phyloP scores from a whole-genome alignment of 106 monocot species.

The Allium sativum region DNA sequence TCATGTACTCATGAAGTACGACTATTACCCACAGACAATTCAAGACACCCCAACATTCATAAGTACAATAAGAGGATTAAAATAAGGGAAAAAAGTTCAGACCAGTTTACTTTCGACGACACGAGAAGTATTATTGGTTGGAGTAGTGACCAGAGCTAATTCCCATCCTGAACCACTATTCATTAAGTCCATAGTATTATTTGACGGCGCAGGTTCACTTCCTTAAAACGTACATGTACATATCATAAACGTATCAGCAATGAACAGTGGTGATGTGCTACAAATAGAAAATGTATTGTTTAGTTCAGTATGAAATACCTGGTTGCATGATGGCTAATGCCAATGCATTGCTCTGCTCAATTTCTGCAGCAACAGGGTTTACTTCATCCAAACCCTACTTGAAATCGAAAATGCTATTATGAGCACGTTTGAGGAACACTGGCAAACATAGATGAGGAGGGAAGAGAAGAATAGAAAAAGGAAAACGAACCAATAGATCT shows the following conservation, averaged over 20 bases:
- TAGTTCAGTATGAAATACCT: conserved; percentile 24
- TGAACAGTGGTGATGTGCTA: too few species aligned
- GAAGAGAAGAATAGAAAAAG: conserved; percentile 2
- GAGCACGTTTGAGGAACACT: too few species aligned
- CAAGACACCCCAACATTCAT: too few species aligned
- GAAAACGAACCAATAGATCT: conserved; percentile 61
- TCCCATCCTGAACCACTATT: conserved; percentile 68
- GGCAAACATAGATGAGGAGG: too few species aligned
- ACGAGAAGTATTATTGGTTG: conserved; percentile 56
- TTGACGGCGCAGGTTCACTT: conserved; percentile 21
- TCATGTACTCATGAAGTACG: too few species aligned
- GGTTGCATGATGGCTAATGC: conserved; percentile 76
- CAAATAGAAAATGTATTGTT: neutral
- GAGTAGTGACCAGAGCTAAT: conserved; percentile 72
- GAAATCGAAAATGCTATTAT: neutral
- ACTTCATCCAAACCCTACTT: conserved; percentile 62
- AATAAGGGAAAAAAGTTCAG: too few species aligned
- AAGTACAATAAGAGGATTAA: too few species aligned
- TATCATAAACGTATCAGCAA: too few species aligned
- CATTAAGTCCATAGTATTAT: conserved; percentile 21
- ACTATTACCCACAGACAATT: too few species aligned
- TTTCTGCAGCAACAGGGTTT: conserved; percentile 53
- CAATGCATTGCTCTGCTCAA: conserved; percentile 82
- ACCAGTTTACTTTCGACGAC: conserved; percentile 75
- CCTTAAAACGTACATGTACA: conserved; percentile 14